A percentile compares a stretch with the other conserved stretches of the same genome.
Conservation (phyloP, 495 filamentous ascomycete genomes). For the Friedmanniomyces simplex region DNA sequence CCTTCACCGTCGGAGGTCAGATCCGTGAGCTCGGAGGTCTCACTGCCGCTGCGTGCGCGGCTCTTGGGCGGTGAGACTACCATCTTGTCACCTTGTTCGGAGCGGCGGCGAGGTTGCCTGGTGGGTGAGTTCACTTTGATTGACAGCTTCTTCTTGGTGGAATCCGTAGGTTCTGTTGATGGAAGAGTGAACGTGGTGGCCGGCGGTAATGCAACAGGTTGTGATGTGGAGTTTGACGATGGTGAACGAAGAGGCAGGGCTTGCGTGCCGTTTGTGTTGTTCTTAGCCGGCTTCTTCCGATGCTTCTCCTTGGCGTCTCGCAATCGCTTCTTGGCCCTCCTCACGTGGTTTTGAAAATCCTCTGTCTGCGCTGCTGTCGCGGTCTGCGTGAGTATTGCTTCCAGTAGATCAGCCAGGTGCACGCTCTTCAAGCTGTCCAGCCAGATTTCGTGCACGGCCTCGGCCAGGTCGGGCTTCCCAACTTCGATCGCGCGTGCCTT, state of each 20-base stretch:
- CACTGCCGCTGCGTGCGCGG: constrained; percentile 2
- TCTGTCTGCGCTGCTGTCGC: constrained; percentile 17
- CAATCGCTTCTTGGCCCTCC: constrained; percentile 21
- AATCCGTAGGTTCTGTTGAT: constrained; percentile 9
- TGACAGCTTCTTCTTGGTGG: constrained; percentile 6
- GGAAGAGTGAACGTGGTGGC: not conserved
- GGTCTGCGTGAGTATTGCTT: constrained; percentile 23
- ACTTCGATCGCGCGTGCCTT: constrained; percentile 16
- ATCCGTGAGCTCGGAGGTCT: constrained; percentile 12
- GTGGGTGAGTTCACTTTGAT: constrained; percentile 9
- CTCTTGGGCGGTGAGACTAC: constrained; percentile 8
- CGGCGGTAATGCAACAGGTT: not conserved
- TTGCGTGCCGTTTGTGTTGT: constrained; percentile 5
- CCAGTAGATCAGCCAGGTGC: constrained; percentile 17
- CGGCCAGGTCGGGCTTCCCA: constrained; percentile 20
- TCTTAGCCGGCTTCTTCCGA: constrained; percentile 1
- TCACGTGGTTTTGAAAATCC: constrained; percentile 24
- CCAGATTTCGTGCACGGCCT: constrained; percentile 23
- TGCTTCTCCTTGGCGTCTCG: constrained; percentile 11
- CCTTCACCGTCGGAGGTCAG: constrained; percentile 11
- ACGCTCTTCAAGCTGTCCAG: constrained; percentile 15
- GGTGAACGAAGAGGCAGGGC: constrained; percentile 13
- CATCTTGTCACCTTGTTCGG: constrained; percentile 6
- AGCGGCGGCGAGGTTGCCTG: not conserved
- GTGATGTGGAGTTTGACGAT: not conserved